Evolutionary conservation across 371 early-diverging fungal genomes (phyloP).

Genomic region (Funneliformis caledonium): DNA sequence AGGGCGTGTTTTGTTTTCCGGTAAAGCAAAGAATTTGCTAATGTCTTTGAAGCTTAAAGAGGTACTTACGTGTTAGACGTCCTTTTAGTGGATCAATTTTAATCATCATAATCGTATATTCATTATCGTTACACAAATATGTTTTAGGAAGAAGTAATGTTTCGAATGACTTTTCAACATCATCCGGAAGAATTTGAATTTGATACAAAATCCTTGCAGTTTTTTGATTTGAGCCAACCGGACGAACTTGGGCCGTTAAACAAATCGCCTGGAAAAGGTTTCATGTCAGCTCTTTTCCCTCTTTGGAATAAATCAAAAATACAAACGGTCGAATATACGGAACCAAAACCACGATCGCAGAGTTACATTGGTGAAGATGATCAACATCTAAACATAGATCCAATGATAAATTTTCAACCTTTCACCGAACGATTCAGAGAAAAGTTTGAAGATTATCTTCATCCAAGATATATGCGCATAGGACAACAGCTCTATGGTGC

Average conservation of each 20-base stretch:
- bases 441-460: slow-evolving; percentile 26
- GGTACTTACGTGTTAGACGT: slow-evolving; percentile 10
- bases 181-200: slow-evolving; percentile 13
- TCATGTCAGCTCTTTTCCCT: background rate
- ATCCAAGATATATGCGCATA: slow-evolving; percentile 27
- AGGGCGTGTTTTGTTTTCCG: slow-evolving; percentile 23
- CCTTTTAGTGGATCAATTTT: background rate
- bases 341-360: background rate
- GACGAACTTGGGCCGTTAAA: background rate
- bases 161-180: slow-evolving; percentile 1
- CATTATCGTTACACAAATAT: too few species aligned
- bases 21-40: slow-evolving; percentile 33
- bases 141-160: background rate
- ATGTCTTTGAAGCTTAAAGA: slow-evolving; percentile 16
- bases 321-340: background rate
- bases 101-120: background rate
- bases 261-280: background rate
- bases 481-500: slow-evolving; percentile 15
- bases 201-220: background rate
- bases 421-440: slow-evolving; percentile 23
- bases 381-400: background rate
- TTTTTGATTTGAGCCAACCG: background rate
- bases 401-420: slow-evolving; percentile 8
- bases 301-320: background rate
- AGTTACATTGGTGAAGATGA: background rate